A percentile compares a stretch with the other conserved stretches of the same genome.
Conservation (phyloP, 116 monocot genomes). For the Posidonia oceanica region DNA sequence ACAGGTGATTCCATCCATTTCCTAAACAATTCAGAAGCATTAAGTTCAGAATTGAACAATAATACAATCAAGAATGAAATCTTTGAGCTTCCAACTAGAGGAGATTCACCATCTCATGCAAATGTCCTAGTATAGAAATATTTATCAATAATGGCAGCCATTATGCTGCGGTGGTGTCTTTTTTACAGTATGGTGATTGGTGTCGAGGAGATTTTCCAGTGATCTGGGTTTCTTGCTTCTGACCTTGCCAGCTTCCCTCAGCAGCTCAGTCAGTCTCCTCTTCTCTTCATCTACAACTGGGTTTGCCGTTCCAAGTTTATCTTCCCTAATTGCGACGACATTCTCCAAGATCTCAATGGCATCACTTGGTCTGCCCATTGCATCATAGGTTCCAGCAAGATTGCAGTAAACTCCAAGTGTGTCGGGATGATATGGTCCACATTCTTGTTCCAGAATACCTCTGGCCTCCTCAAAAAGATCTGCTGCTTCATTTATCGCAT, state of each 20-base stretch:
- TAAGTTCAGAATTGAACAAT: neutral
- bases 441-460: slow-evolving; percentile 21
- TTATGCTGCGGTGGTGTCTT: slow-evolving; percentile 1
- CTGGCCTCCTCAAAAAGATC: slow-evolving; percentile 24
- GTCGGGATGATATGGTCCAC: slow-evolving; percentile 22
- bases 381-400: slow-evolving; percentile 25
- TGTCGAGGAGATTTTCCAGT: slow-evolving; percentile 16
- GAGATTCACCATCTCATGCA: neutral
- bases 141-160: neutral
- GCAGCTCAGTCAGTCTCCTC: slow-evolving; percentile 18
- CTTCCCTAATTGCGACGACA: slow-evolving; percentile 20
- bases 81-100: neutral
- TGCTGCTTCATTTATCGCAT: slow-evolving; percentile 22
- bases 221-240: slow-evolving; percentile 23
- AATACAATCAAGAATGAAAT: slow-evolving; percentile 5
- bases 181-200: slow-evolving; percentile 8
- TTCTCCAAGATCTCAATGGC: slow-evolving; percentile 23
- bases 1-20: neutral
- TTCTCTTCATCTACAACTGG: slow-evolving; percentile 29
- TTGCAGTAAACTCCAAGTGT: slow-evolving; percentile 27
- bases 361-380: slow-evolving; percentile 25
- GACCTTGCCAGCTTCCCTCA: slow-evolving; percentile 25
- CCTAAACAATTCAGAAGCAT: neutral
- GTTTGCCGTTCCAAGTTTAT: slow-evolving; percentile 30
- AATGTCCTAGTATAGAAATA: neutral